A percentile compares a stretch with the other conserved stretches of the same genome.
Conservation (phyloP, 2,329 filamentous ascomycete genomes). For the Penicillium crustosum region DNA sequence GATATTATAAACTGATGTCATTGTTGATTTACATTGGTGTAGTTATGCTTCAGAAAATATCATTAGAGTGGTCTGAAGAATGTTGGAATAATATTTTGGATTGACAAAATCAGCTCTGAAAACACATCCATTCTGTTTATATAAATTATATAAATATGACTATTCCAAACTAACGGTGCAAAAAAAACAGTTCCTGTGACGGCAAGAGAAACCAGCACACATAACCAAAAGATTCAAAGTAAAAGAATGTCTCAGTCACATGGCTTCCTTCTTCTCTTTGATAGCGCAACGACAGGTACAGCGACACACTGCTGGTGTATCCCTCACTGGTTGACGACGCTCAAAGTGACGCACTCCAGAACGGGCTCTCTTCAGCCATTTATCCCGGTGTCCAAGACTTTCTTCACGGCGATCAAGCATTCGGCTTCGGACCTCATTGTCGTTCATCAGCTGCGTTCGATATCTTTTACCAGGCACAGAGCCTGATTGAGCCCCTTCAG, state of each 20-base stretch:
- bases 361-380: constrained; percentile 23
- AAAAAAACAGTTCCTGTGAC: neutral
- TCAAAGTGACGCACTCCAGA: constrained; percentile 12
- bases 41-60: no score
- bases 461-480: constrained; percentile 7
- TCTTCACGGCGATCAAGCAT: constrained; percentile 32
- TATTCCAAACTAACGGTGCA: neutral
- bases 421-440: constrained; percentile 28
- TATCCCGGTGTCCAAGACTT: constrained; percentile 27
- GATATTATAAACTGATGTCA: no score
- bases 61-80: no score
- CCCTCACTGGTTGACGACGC: constrained; percentile 14
- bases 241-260: neutral
- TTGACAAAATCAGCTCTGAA: no score
- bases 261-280: neutral
- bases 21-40: no score
- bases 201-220: neutral
- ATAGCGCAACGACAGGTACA: constrained; percentile 13
- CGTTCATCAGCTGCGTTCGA: constrained; percentile 16
- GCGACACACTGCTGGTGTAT: constrained; percentile 11
- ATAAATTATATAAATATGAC: neutral
- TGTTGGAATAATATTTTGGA: no score
- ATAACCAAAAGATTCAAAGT: neutral
- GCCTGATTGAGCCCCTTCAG: neutral
- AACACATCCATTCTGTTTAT: neutral